Evolutionary conservation across 257 asterid genomes (phyloP), one percentile per base, ranked within the genome.

Genomic region (Primulina huaijiensis): DNA sequence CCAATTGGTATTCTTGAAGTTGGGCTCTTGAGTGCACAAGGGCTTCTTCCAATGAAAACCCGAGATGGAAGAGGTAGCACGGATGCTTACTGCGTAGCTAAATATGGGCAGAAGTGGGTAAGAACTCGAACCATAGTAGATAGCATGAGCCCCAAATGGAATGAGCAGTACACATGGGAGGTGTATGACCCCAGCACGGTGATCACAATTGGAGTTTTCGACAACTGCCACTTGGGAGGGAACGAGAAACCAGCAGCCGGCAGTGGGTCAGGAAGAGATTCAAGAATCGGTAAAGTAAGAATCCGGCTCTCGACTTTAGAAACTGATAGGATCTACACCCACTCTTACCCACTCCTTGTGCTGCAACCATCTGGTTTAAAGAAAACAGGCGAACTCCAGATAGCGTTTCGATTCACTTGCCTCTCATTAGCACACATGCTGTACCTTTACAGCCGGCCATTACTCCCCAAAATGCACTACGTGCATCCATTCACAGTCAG

Each of bases 161-260:
- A 85, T 52, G 95, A 87, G 84, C 95, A 88, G 29, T 88, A 88
- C 75, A 82, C 88, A 0, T 88, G 95, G 95, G 92, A 86, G 65
- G 95, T 88, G 16, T 83, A 80, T 6, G 95, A 88, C 35, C 92
- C 95, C 5, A 80, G 89, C 58, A 88, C 92, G 1, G 95, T 88
- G 8, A 69, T 86, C 38, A 88, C 95, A 16, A 2, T 88, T 2
- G 95, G 85, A 1, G 92, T 82, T 14, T 88, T 88, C 6, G 88
- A 88, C 38, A 88, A 85, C 76, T 68, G 84, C 70, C 88, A 82
- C 64, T 59, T 88, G 61, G 86, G 86, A 64, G 80, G 88, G 30
- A 55, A 57, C 25, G 77, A 74, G n/a, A 78, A 77, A 21, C 56
- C 75, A 7, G 67, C 73, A 7, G 53, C 67, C 55, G 55, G 55